phyloP scores from a whole-genome alignment of 495 filamentous ascomycete species.

The Aspergillus kassunensis region DNA sequence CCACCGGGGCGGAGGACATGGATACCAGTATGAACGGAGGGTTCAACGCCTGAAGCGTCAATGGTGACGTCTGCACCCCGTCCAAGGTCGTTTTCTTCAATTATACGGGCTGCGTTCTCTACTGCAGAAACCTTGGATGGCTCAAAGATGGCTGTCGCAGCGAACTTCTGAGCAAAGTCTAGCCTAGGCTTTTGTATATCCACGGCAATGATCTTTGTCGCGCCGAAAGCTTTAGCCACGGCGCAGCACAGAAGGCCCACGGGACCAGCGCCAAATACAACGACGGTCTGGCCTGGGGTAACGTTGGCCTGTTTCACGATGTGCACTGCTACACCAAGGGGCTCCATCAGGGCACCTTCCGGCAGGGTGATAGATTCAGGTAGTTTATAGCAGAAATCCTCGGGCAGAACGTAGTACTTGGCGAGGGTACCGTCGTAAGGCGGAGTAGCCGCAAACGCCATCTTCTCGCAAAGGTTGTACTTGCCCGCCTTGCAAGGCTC shows the following conservation, averaged over 20 bases:
- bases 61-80: constrained; percentile 54
- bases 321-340: constrained; percentile 52
- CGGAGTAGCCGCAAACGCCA: constrained; percentile 51
- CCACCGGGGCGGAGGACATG: constrained; percentile 50
- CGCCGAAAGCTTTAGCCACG: constrained; percentile 51
- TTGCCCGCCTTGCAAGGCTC: constrained; percentile 48
- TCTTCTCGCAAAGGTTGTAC: constrained; percentile 52
- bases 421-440: constrained; percentile 53
- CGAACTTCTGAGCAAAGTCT: constrained; percentile 49
- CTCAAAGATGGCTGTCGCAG: constrained; percentile 40
- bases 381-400: constrained; percentile 54
- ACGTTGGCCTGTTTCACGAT: constrained; percentile 46
- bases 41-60: constrained; percentile 54
- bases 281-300: constrained; percentile 44
- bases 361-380: constrained; percentile 43
- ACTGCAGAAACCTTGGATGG: constrained; percentile 31
- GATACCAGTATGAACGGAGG: constrained; percentile 51
- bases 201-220: constrained; percentile 48
- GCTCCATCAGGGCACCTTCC: constrained; percentile 53
- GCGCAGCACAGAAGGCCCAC: constrained; percentile 53
- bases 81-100: constrained; percentile 40
- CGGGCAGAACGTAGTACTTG: constrained; percentile 52
- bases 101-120: constrained; percentile 41
- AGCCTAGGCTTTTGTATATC: constrained; percentile 51
- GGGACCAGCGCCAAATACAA: constrained; percentile 53